Conservation (phyloP, 2,329 filamentous ascomycete genomes). For the Saccharata proteae region DNA sequence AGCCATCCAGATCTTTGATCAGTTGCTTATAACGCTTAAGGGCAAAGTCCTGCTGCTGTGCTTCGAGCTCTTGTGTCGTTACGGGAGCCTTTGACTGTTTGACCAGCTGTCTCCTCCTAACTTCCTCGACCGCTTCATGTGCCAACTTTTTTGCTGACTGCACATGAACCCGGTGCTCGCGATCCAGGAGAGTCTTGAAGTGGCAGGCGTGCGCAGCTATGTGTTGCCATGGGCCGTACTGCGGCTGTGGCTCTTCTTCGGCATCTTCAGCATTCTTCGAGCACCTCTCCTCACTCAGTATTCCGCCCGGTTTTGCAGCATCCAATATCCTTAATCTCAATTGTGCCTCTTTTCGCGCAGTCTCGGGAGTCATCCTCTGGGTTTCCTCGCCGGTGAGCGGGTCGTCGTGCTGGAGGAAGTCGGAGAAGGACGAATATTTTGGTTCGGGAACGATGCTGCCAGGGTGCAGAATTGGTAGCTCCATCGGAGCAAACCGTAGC, state of each 20-base stretch:
- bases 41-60: constrained; percentile 59
- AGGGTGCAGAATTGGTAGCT: constrained; percentile 39
- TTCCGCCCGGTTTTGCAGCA: constrained; percentile 62
- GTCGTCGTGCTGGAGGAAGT: constrained; percentile 51
- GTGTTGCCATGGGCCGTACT: constrained; percentile 83
- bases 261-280: constrained; percentile 62
- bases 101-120: constrained; percentile 52
- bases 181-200: constrained; percentile 67
- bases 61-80: constrained; percentile 61
- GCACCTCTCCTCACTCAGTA: constrained; percentile 59
- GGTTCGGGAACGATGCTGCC: constrained; percentile 34
- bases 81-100: constrained; percentile 9
- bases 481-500: constrained; percentile 38
- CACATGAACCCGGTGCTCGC: constrained; percentile 68
- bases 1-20: constrained; percentile 48
- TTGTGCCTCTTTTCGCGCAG: constrained; percentile 48
- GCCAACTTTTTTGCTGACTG: constrained; percentile 69
- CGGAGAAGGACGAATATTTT: constrained; percentile 42
- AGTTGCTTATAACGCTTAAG: constrained; percentile 60
- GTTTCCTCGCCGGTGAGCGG: constrained; percentile 32
- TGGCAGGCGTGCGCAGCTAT: constrained; percentile 66
- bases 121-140: constrained; percentile 64
- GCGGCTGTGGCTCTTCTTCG: constrained; percentile 59
- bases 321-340: constrained; percentile 58
- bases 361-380: constrained; percentile 19